phyloP scores from a whole-genome alignment of 176 grass and related monocot species.

The Tuctoria greenei region DNA sequence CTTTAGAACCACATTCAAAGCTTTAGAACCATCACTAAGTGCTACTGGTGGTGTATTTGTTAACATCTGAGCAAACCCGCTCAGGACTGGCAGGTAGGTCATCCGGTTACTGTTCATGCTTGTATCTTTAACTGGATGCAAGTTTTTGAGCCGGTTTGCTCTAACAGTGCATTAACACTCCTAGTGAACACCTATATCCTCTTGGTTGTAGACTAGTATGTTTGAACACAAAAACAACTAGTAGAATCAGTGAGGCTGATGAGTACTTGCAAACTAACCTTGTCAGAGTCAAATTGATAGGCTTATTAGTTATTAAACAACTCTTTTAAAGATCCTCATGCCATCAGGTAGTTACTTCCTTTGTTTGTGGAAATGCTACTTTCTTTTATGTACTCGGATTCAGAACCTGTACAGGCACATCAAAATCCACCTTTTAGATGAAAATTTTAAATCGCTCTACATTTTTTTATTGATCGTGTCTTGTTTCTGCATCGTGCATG shows the following conservation, averaged over 20 bases:
- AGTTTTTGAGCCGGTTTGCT: too few species aligned
- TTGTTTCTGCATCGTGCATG: not conserved
- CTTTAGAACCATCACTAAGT: not conserved
- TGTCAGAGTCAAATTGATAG: not conserved
- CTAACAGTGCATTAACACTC: not conserved
- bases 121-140: not conserved
- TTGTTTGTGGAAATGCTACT: not conserved
- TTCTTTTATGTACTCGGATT: not conserved
- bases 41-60: not conserved
- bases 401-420: not conserved
- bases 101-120: not conserved
- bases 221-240: not conserved
- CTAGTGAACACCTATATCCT: not conserved
- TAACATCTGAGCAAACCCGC: not conserved
- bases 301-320: not conserved
- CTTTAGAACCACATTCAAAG: not conserved
- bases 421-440: not conserved
- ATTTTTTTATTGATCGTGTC: not conserved
- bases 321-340: not conserved
- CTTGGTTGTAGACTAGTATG: not conserved
- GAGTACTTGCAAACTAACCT: conserved; percentile 6
- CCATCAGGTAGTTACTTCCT: not conserved
- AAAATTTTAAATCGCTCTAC: not conserved
- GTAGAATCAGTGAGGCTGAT: not conserved
- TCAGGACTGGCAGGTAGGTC: too few species aligned